A percentile compares a stretch with the other conserved stretches of the same genome.
Evolutionary conservation across 352 stramenopile species (phyloP).

Genomic region (Pythium apleroticum): DNA sequence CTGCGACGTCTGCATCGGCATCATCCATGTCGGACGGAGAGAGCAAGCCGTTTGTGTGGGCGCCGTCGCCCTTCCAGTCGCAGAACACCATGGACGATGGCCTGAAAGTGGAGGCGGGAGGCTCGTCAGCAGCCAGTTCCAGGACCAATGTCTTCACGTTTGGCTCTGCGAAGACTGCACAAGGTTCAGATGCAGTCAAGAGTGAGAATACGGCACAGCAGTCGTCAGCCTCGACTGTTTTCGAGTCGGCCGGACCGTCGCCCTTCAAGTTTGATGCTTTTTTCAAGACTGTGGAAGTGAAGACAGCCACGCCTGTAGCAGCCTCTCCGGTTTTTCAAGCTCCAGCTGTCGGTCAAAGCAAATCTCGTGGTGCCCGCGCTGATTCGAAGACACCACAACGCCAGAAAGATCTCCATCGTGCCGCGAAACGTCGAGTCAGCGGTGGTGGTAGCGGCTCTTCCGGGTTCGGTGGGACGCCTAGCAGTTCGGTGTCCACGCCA

Average conservation of each 20-base stretch:
- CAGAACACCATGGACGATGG: not conserved
- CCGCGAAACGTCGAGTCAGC: conserved; percentile 25
- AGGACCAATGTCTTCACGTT: conserved; percentile 12
- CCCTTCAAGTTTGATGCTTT: conserved; percentile 6
- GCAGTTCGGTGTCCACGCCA: conserved; percentile 1
- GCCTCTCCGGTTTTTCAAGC: not conserved
- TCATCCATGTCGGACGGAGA: conserved; percentile 26
- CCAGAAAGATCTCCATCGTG: conserved; percentile 32
- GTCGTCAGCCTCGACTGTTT: not conserved
- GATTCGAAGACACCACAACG: conserved; percentile 18
- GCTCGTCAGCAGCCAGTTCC: not conserved
- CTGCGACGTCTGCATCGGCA: not conserved
- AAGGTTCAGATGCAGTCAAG: not conserved
- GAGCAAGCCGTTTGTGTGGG: not conserved
- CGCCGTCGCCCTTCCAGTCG: not conserved
- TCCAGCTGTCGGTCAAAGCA: not conserved
- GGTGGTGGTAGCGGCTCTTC: not conserved
- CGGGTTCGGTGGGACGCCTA: conserved; percentile 8
- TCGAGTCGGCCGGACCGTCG: not conserved
- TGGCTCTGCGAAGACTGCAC: conserved; percentile 4
- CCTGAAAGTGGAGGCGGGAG: not conserved
- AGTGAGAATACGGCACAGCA: not conserved
- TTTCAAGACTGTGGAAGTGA: conserved; percentile 1
- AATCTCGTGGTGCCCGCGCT: not conserved
- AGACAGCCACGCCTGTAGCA: not conserved